Percentiles rank a stretch among this genome's conserved stretches.
These are phyloP conservation scores for Austroboletus olivaceoglutinosus DNA, from an alignment of 1,284 basidiomycete species.

Conservation along the genomic window DNA sequence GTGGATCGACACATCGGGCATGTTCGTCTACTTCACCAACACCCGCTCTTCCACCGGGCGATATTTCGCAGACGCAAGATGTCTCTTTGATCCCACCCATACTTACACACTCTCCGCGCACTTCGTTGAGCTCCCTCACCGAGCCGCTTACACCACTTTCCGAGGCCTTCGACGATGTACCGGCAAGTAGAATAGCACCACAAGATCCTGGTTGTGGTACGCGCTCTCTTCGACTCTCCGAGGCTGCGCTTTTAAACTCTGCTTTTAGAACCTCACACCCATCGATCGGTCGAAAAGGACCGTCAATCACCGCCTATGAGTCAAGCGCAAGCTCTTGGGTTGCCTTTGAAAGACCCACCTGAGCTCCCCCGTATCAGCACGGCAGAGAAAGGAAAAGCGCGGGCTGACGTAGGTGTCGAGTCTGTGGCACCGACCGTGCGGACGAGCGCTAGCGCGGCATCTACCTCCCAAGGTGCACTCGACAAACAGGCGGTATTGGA, in stretches of 20 bases:
- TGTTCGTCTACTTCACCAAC: conserved; percentile 1
- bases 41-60: background rate
- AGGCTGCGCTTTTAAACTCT: conserved; percentile 9
- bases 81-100: conserved; percentile 20
- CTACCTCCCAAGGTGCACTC: conserved; percentile 5
- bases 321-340: background rate
- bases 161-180: conserved; percentile 17
- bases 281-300: conserved; percentile 3
- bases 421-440: conserved; percentile 11
- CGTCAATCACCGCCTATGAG: background rate
- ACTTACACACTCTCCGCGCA: conserved; percentile 35
- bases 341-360: background rate
- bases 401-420: conserved; percentile 1
- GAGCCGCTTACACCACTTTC: conserved; percentile 33
- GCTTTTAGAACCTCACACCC: conserved; percentile 8
- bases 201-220: conserved; percentile 13
- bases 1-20: background rate
- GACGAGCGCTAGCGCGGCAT: conserved; percentile 3
- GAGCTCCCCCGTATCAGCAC: background rate
- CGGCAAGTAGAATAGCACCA: background rate
- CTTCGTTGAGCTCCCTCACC: conserved; percentile 37
- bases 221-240: background rate
- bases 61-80: conserved; percentile 4
- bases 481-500: conserved; percentile 44
- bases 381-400: conserved; percentile 24